A percentile compares a stretch with the other conserved stretches of the same genome.
Evolutionary conservation across 2,329 filamentous ascomycete species (phyloP).

Genomic region (Akanthomyces uredinophilus): DNA sequence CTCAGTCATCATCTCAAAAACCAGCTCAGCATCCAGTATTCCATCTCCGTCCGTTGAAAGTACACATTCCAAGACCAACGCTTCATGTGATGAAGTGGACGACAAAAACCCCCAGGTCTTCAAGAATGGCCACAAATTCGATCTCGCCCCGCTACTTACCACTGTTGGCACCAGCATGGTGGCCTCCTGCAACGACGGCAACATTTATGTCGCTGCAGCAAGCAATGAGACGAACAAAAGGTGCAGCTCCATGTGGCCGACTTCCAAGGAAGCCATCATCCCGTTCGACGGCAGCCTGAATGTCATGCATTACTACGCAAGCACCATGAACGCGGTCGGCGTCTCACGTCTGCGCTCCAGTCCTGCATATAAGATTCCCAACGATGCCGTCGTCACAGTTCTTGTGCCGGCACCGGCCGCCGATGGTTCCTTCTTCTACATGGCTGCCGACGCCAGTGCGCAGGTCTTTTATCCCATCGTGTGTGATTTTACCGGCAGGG

Average conservation of each 20-base stretch:
- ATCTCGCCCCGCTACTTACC: slow-evolving; percentile 21
- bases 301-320: slow-evolving; percentile 30
- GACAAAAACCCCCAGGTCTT: slow-evolving; percentile 12
- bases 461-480: slow-evolving; percentile 25
- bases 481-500: slow-evolving; percentile 24
- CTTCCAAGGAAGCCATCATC: slow-evolving; percentile 18
- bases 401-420: slow-evolving; percentile 16
- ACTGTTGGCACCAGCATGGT: slow-evolving; percentile 20
- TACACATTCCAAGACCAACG: not conserved
- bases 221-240: slow-evolving; percentile 18
- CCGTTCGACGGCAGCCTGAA: slow-evolving; percentile 21
- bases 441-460: slow-evolving; percentile 19
- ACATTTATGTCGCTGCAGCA: slow-evolving; percentile 26
- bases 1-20: not conserved
- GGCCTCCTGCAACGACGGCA: slow-evolving; percentile 29
- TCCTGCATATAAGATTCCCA: slow-evolving; percentile 18
- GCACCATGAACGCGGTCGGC: slow-evolving; percentile 28
- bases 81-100: not conserved
- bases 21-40: not conserved
- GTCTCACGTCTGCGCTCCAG: slow-evolving; percentile 27
- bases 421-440: slow-evolving; percentile 18
- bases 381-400: slow-evolving; percentile 18
- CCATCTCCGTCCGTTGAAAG: not conserved
- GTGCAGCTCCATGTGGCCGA: slow-evolving; percentile 24
- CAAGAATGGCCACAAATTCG: slow-evolving; percentile 19